Percentiles rank a stretch among this genome's conserved stretches.
These are phyloP conservation scores for Apophysomyces elegans DNA, from an alignment of 371 early-diverging fungal species.

Conservation along the genomic window DNA sequence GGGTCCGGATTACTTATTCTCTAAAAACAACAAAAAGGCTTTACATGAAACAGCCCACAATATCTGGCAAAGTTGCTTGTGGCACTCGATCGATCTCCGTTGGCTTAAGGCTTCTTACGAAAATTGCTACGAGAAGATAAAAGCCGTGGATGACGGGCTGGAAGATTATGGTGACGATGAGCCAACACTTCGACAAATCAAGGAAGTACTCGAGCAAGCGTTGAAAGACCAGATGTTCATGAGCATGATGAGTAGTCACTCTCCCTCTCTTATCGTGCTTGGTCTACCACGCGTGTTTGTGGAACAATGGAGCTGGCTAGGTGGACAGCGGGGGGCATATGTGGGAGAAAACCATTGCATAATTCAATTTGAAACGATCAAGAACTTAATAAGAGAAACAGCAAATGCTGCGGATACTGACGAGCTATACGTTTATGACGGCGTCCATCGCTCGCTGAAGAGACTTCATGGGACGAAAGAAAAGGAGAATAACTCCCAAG, in stretches of 20 bases:
- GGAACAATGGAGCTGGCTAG: constrained; percentile 32
- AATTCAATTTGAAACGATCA: constrained; percentile 16
- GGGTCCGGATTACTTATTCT: constrained; percentile 76
- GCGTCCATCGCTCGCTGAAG: constrained; percentile 13
- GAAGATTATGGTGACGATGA: constrained; percentile 46
- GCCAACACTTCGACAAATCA: constrained; percentile 37
- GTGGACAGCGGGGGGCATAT: constrained; percentile 29
- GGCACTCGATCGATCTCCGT: constrained; percentile 51
- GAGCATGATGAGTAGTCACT: constrained; percentile 37
- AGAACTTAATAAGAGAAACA: constrained; percentile 19
- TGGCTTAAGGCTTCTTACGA: constrained; percentile 23
- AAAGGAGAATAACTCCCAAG: constrained; percentile 7
- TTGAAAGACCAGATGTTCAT: constrained; percentile 35
- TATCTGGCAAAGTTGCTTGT: constrained; percentile 65
- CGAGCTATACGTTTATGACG: constrained; percentile 28
- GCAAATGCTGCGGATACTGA: constrained; percentile 12
- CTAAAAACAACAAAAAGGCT: constrained; percentile 57
- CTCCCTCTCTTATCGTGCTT: constrained; percentile 34
- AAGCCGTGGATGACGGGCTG: constrained; percentile 23
- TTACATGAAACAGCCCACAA: constrained; percentile 64
- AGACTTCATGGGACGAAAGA: background rate
- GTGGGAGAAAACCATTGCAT: constrained; percentile 21
- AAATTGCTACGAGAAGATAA: constrained; percentile 28
- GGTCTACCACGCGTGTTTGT: constrained; percentile 41
- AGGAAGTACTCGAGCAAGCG: constrained; percentile 33